Evolutionary conservation across 1,284 basidiomycete species (phyloP).

Genomic region (Ceratobasidium sp.): DNA sequence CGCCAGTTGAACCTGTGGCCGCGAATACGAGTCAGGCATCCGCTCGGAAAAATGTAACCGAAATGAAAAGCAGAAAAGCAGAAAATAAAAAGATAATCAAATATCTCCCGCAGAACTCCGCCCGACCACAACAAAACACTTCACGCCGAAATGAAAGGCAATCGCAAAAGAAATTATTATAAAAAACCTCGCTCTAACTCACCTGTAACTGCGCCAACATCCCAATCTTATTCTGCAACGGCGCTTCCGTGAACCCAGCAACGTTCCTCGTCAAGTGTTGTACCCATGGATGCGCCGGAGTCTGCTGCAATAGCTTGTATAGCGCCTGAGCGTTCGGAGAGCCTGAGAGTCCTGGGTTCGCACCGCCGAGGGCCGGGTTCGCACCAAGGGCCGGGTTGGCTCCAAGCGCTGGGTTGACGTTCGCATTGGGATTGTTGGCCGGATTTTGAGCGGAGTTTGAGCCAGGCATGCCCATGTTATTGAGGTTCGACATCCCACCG

Average conservation of each 20-base stretch:
- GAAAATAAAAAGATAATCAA: background rate
- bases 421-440: background rate
- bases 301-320: conserved; percentile 21
- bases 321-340: conserved; percentile 19
- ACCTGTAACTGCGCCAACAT: conserved; percentile 60
- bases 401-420: too few species aligned
- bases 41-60: background rate
- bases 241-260: conserved; percentile 2
- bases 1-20: conserved; percentile 1
- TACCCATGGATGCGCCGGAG: conserved; percentile 32
- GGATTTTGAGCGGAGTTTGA: too few species aligned
- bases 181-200: conserved; percentile 46
- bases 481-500: too few species aligned
- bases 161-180: too few species aligned
- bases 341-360: conserved; percentile 9
- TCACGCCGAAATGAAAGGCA: background rate
- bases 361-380: too few species aligned
- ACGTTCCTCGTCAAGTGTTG: conserved; percentile 14
- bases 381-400: too few species aligned
- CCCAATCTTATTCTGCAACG: conserved; percentile 32
- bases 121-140: too few species aligned
- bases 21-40: background rate
- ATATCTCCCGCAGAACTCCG: too few species aligned
- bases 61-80: background rate
- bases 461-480: background rate